Evolutionary conservation across 192 early-diverging fungal species (phyloP), one percentile per base, ranked within the genome.

Genomic region (Haplosporangium gracile): DNA sequence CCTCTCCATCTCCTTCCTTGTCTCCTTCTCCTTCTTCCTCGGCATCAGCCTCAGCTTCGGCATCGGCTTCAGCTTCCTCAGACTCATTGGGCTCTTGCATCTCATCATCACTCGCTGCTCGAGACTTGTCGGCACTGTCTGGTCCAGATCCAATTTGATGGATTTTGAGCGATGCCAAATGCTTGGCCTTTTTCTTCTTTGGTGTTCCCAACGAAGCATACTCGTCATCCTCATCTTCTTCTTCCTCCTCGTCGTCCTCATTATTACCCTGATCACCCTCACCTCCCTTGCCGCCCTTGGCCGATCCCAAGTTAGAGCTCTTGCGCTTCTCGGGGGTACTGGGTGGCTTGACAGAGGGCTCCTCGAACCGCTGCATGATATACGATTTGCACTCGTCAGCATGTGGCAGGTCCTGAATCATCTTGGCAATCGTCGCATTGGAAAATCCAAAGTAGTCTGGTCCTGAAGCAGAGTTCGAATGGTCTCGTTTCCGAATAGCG

Each of bases 381-480:
- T 97, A 98, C 68, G 93, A 89, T 65, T 93, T 89, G 80, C 97
- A 97, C 75, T 89, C 83, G 6, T 91, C 88, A 2, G 94, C 95
- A n/a, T 93, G 92, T 1, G 96, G 97, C 39, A 98, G 87, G 74
- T 96, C 96, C 81, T 98, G 97, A n/a, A 98, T 95, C 91, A 97
- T 91, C 76, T 94, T 95, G 11, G 92, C 91, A 68, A 98, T 95
- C 11, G 96, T 97, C 2, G 95, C 95, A 68, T 96, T 94, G 16
- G 96, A 93, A 69, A 98, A 95, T 0, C 97, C 97, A 90, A 95
- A 98, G 81, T 96, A 97, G 78, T 98, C 97, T 5, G 97, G 97
- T 10, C 97, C 97, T 9, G 93, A 95, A 1, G 95, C 95, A 45
- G 95, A 96, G 83, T 95, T 96, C 15, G 94, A 93, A 57, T 95